phyloP scores from a whole-genome alignment of 2,329 filamentous ascomycete genomes.

The Teratosphaeria nubilosa region DNA sequence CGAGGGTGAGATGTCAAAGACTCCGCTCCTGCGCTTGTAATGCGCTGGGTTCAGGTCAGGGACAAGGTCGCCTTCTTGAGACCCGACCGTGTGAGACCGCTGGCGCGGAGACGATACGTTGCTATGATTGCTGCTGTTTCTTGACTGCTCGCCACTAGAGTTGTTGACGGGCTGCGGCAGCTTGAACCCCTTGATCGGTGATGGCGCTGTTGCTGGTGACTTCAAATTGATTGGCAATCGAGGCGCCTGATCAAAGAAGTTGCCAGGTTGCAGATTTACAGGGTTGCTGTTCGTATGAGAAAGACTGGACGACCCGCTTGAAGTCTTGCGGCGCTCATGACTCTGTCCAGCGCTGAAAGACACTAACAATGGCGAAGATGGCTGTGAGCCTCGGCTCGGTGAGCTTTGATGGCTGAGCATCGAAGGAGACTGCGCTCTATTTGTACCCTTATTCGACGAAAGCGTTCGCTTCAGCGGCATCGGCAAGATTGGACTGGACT shows the following conservation, averaged over 20 bases:
- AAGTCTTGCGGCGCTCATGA: constrained; percentile 80
- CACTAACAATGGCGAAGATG: constrained; percentile 84
- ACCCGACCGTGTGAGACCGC: constrained; percentile 85
- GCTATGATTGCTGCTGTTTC: constrained; percentile 10
- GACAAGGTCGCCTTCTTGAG: constrained; percentile 66
- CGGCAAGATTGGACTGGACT: constrained; percentile 74
- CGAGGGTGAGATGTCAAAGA: constrained; percentile 92
- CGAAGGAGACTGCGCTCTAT: constrained; percentile 79
- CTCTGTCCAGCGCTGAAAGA: constrained; percentile 84
- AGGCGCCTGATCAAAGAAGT: constrained; percentile 58
- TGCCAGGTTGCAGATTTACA: constrained; percentile 57
- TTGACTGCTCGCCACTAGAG: neutral
- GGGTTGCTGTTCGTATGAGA: constrained; percentile 64
- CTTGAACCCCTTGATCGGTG: constrained; percentile 42
- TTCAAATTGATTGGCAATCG: constrained; percentile 46
- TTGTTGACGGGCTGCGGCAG: constrained; percentile 31
- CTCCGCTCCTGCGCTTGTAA: constrained; percentile 83
- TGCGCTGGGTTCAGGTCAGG: constrained; percentile 56
- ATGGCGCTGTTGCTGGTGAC: constrained; percentile 42
- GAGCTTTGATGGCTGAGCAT: constrained; percentile 68
- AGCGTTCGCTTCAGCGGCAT: constrained; percentile 72
- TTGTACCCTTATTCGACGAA: constrained; percentile 66
- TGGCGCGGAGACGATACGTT: constrained; percentile 49
- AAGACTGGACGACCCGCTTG: constrained; percentile 74
- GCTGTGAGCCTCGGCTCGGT: constrained; percentile 73